Conservation (phyloP, 768 basidiomycete genomes). For the Podaxis sp. region DNA sequence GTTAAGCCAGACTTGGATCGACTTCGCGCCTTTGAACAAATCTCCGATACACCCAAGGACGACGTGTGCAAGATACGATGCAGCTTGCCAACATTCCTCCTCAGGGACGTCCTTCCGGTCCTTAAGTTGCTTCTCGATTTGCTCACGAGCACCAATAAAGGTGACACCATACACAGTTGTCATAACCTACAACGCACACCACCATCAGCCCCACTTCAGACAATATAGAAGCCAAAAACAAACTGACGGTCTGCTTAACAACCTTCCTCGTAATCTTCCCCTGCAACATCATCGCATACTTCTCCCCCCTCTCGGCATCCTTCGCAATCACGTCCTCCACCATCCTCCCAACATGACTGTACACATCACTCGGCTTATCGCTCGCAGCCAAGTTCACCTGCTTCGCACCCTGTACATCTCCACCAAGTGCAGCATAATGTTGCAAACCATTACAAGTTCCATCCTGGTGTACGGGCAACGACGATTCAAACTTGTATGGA, state of each 20-base stretch:
- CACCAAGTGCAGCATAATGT: constrained; percentile 97
- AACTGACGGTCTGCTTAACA: constrained; percentile 87
- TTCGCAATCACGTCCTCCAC: constrained; percentile 63
- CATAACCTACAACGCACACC: constrained; percentile 64
- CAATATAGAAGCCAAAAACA: constrained; percentile 18
- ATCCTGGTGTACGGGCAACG: constrained; percentile 94
- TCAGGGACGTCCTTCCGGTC: constrained; percentile 67
- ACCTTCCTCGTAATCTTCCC: constrained; percentile 89
- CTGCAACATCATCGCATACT: constrained; percentile 54
- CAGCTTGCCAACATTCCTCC: constrained; percentile 69
- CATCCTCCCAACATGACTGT: constrained; percentile 85
- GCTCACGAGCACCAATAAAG: constrained; percentile 88
- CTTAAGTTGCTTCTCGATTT: constrained; percentile 86
- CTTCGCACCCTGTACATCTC: constrained; percentile 79
- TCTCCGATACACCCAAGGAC: constrained; percentile 83
- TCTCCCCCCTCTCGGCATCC: constrained; percentile 49
- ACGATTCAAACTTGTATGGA: constrained; percentile 55
- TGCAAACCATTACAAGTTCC: constrained; percentile 98
- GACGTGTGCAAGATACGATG: constrained; percentile 78
- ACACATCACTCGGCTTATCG: constrained; percentile 91
- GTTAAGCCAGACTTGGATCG: constrained; percentile 90
- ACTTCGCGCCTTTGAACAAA: constrained; percentile 87
- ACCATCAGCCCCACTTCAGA: neutral
- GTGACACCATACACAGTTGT: constrained; percentile 99
- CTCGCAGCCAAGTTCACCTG: constrained; percentile 89